Conservation (phyloP, 371 early-diverging fungal genomes). For the Choanephora cucurbitarum region DNA sequence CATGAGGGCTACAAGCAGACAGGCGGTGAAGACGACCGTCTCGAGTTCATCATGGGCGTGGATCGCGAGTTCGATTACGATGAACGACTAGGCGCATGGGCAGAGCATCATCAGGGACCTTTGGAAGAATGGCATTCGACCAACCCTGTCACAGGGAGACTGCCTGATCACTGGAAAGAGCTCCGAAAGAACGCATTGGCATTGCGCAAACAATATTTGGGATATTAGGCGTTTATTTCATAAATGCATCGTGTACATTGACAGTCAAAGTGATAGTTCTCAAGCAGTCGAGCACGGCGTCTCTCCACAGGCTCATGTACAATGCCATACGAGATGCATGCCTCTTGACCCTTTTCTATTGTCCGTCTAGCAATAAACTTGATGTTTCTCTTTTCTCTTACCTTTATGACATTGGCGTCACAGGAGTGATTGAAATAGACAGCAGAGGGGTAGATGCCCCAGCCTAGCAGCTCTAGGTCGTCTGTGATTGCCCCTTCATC, state of each 20-base stretch:
- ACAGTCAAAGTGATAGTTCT: constrained; percentile 72
- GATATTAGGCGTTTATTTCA: constrained; percentile 46
- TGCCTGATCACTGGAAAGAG: constrained; percentile 32
- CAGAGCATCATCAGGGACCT: constrained; percentile 26
- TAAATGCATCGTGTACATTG: constrained; percentile 65
- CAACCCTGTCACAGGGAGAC: constrained; percentile 26
- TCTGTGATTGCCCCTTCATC: constrained; percentile 27
- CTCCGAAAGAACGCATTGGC: constrained; percentile 22
- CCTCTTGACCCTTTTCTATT: constrained; percentile 63
- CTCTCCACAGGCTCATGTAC: constrained; percentile 39
- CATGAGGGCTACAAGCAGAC: background rate
- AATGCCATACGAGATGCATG: constrained; percentile 71
- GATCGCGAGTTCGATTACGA: constrained; percentile 29
- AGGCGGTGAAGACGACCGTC: constrained; percentile 16
- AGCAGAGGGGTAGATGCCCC: constrained; percentile 70
- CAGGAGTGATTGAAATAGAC: constrained; percentile 85
- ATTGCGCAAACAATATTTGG: constrained; percentile 33
- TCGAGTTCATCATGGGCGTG: constrained; percentile 23
- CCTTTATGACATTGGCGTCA: constrained; percentile 66
- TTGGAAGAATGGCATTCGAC: constrained; percentile 23
- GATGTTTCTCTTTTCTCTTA: constrained; percentile 49
- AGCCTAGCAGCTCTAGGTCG: constrained; percentile 59
- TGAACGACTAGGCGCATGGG: constrained; percentile 39
- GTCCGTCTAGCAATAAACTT: constrained; percentile 56
- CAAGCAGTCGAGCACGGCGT: constrained; percentile 51